Evolutionary conservation across 306 rosid genomes (phyloP), one percentile per base, ranked within the genome.

Genomic region (Alnus glutinosa): DNA sequence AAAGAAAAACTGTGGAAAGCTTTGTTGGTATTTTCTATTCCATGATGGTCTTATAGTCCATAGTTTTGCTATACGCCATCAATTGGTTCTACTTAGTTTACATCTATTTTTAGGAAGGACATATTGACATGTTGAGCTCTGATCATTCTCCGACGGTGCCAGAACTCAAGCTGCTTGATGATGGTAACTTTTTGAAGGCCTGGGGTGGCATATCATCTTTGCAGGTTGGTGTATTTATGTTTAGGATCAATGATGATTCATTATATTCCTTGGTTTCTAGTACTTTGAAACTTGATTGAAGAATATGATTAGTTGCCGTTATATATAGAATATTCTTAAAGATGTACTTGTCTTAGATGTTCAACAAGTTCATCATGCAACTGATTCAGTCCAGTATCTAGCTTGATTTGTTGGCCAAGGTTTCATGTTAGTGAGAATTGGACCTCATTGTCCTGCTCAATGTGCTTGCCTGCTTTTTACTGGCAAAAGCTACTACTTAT

Each of bases 131-230:
- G 83, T 77, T 95, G 59, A 92, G 86, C 68, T 90, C 98, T 73
- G 98, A 95, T 83, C 98, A 95, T 83, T 95, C 98, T 49, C 98
- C 98, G 8, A 88, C 98, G 5, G 68, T 79, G n/a, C 98, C 98
- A 44, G 80, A 92, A 75, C 98, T 91, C 78, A 95, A 95, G 93
- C 96, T 86, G 71, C 91, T 88, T 61, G 82, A 91, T 46, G 91
- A 88, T 72, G 98, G 98, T 39, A 85, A 95, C 84, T 91, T 95
- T 82, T 83, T 95, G 81, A 95, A 14, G 86, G 98, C 98, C 28
- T 95, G 98, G 98, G 98, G 98, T 68, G 98, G 98, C 77, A 83
- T 95, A 80, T 95, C 98, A 1, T 84, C 96, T 77, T 80, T 95
- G 86, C 95, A 94, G 98, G 98, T 92, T 79, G 28, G 84, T 52